Evolutionary conservation across 129 eudicot genomes (phyloP).

Genomic region (Helichrysum umbraculigerum): DNA sequence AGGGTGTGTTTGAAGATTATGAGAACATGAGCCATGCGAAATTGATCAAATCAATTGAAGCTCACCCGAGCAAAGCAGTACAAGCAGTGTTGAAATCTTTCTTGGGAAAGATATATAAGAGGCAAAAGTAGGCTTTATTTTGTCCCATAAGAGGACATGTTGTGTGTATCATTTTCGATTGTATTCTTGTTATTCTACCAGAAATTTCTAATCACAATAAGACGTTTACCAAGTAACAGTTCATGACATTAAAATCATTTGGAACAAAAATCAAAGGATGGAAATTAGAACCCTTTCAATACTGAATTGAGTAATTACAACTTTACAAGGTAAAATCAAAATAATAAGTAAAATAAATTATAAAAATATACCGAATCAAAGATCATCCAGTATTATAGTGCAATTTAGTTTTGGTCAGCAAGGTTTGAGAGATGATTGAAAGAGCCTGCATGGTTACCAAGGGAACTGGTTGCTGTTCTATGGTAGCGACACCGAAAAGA

Average conservation of each 20-base stretch:
- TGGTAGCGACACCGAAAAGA: slow-evolving; percentile 44
- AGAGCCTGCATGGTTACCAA: slow-evolving; percentile 23
- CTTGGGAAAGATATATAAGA: slow-evolving; percentile 70
- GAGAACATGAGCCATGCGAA: slow-evolving; percentile 66
- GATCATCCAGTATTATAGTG: background rate
- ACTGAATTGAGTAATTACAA: slow-evolving; percentile 7
- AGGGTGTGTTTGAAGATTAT: slow-evolving; percentile 64
- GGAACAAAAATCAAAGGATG: background rate
- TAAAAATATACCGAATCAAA: background rate
- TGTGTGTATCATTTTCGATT: slow-evolving; percentile 13
- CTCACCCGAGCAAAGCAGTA: slow-evolving; percentile 64
- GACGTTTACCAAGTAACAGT: background rate
- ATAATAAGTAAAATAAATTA: background rate
- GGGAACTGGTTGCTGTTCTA: slow-evolving; percentile 26
- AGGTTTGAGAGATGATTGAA: slow-evolving; percentile 27
- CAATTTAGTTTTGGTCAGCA: slow-evolving; percentile 22
- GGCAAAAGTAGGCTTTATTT: slow-evolving; percentile 48
- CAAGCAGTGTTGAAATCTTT: slow-evolving; percentile 72
- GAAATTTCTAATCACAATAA: background rate
- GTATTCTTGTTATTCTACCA: background rate
- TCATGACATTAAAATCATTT: background rate
- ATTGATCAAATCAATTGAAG: slow-evolving; percentile 61
- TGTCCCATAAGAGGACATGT: slow-evolving; percentile 4
- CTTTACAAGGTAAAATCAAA: slow-evolving; percentile 4
- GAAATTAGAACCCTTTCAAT: background rate